Base-by-base conservation (phyloP, 2,329 filamentous ascomycete genomes). In the Mollisia scopiformis region DNA sequence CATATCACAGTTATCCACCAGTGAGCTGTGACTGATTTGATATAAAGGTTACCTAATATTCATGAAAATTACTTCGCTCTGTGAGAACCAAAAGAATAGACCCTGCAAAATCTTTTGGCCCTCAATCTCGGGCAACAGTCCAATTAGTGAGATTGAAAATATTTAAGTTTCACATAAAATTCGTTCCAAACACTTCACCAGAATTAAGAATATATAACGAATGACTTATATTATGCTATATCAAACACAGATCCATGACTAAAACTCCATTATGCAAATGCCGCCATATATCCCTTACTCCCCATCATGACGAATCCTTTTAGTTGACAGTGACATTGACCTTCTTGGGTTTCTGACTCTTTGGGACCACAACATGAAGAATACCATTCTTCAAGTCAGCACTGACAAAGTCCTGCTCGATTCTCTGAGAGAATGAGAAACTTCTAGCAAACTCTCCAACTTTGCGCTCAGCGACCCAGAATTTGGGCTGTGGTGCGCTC, bases 381-480 rank as follows among this genome's bases (percentile, higher is more conserved):
- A 90, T 78, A 47, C 88, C 88, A 63, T 91, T 83, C 74, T 84
- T 82, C 66, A 91, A 81, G 55, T 71, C 79, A 43, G 89, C 89
- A 49, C 75, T 78, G 57, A 91, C 88, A 14, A 71, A 76, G 21
- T 86, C 84, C 68, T 84, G 82, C 70, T 90, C 85, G 64, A 91
- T 81, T 27, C 83, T 82, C 54, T 77, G 76, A 1, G 87, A 85
- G 78, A 91, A 91, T 71, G 79, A 83, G 78, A 91, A 91, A 66
- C 80, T 84, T 63, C 88, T 83, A 57, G 84, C 81, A 76, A 91
- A 91, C 65, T 86, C 81, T 73, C 88, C 88, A 61, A 88, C 78
- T 62, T 80, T 82, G 68, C 87, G 85, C 78, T 91, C 87, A 23
- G 80, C 78, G 63, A 87, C 78, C 90, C 90, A 93, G 82, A 87